phyloP scores from a whole-genome alignment of 352 stramenopile species.

The Ophiocytium majus region DNA sequence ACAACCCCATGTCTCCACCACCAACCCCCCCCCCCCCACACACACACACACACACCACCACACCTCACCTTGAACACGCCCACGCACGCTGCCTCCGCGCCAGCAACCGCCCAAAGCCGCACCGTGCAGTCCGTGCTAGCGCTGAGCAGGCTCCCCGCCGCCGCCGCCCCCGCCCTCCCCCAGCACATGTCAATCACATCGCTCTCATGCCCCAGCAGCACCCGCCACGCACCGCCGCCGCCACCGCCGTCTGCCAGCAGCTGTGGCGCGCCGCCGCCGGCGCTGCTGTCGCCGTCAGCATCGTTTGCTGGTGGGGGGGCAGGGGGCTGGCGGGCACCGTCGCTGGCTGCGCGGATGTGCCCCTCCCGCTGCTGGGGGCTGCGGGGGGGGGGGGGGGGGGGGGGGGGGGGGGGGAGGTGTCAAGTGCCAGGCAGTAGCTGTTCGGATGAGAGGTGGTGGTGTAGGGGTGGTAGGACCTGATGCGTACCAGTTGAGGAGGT shows the following conservation, averaged over 20 bases:
- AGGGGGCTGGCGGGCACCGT: not conserved
- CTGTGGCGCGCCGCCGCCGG: not conserved
- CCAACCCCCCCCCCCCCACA: too few relatives aligned
- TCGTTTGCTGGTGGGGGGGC: too few relatives aligned
- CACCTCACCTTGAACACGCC: conserved; percentile 18
- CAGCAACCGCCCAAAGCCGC: not conserved
- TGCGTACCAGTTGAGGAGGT: not conserved
- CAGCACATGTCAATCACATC: conserved; percentile 27
- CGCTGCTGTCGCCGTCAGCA: not conserved
- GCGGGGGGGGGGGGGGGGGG: too few relatives aligned
- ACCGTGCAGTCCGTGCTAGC: conserved; percentile 19
- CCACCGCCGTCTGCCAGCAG: not conserved
- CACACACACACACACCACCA: too few relatives aligned
- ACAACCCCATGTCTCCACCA: too few relatives aligned
- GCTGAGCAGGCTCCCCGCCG: not conserved
- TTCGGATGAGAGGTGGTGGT: not conserved
- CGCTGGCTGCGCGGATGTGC: not conserved
- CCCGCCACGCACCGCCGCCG: not conserved
- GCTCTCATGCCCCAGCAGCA: not conserved
- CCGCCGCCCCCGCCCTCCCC: not conserved
- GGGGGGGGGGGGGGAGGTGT: not conserved
- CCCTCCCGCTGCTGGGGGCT: not conserved
- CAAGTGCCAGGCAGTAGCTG: not conserved
- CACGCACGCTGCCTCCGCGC: not conserved
- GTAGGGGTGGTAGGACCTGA: not conserved